Evolutionary conservation across 23 red algal species (phyloP).

Genomic region (Gracilaria gracilis): DNA sequence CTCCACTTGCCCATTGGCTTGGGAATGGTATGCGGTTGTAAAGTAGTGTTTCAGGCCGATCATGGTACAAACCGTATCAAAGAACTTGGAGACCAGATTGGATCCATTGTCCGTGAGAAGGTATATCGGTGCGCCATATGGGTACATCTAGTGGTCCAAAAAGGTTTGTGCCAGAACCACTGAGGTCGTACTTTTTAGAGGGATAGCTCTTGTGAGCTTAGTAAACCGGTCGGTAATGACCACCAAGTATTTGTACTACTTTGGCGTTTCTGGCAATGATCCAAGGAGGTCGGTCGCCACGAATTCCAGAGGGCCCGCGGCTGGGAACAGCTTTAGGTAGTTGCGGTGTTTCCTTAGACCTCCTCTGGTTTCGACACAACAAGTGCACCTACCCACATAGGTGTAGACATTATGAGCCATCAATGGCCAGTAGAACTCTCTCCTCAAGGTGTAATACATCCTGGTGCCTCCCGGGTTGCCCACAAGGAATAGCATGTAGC

Average conservation of each 20-base stretch:
- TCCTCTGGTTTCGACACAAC: neutral
- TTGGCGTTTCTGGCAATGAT: neutral
- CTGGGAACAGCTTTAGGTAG: constrained; percentile 40
- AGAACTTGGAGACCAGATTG: constrained; percentile 30
- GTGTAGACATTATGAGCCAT: constrained; percentile 21
- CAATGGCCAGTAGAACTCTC: constrained; percentile 35
- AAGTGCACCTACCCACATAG: neutral
- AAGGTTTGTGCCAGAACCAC: neutral
- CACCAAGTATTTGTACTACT: constrained; percentile 20
- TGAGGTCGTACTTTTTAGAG: neutral
- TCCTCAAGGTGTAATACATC: neutral
- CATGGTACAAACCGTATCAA: neutral
- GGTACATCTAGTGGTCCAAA: constrained; percentile 13
- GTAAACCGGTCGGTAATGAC: constrained; percentile 40
- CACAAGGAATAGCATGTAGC: neutral
- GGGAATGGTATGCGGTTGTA: constrained; percentile 37
- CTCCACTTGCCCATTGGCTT: constrained; percentile 43
- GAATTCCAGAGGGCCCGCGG: constrained; percentile 27
- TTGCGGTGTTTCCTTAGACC: constrained; percentile 17
- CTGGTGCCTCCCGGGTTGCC: constrained; percentile 7
- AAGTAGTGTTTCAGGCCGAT: constrained; percentile 27
- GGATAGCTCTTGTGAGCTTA: neutral
- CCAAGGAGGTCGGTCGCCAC: constrained; percentile 41
- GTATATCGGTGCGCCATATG: constrained; percentile 15
- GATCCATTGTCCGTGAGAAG: constrained; percentile 36